Conservation (phyloP, 352 stramenopile genomes). For the Phytophthora agathidicida region DNA sequence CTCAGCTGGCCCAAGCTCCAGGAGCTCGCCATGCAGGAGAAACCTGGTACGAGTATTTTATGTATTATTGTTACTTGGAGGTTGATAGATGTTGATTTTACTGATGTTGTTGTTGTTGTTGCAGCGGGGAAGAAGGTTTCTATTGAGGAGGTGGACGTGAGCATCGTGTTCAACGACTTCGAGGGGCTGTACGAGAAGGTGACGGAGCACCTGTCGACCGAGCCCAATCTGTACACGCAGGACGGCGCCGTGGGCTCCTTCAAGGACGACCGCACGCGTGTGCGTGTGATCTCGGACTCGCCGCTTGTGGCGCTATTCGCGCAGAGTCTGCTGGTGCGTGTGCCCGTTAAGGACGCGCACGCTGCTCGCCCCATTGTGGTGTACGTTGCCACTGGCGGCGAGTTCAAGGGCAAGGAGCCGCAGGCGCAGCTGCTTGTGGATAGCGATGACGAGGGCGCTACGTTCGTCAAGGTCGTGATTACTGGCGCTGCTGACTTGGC, state of each 20-base stretch:
- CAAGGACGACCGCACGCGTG: slow-evolving; percentile 74
- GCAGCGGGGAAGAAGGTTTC: slow-evolving; percentile 61
- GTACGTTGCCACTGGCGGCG: slow-evolving; percentile 67
- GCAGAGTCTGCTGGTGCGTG: slow-evolving; percentile 74
- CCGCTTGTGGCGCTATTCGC: slow-evolving; percentile 72
- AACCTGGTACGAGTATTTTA: slow-evolving; percentile 41
- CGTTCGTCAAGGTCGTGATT: slow-evolving; percentile 79
- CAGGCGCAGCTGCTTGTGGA: slow-evolving; percentile 68
- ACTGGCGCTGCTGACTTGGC: slow-evolving; percentile 58
- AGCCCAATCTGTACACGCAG: slow-evolving; percentile 68
- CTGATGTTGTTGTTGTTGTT: slow-evolving; percentile 1
- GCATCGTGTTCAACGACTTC: slow-evolving; percentile 71
- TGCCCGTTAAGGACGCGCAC: slow-evolving; percentile 67
- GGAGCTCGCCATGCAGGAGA: slow-evolving; percentile 69
- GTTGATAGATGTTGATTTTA: background rate
- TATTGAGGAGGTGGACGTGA: slow-evolving; percentile 72
- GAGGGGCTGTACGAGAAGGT: slow-evolving; percentile 72
- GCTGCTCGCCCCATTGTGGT: slow-evolving; percentile 79
- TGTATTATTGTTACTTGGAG: slow-evolving; percentile 8
- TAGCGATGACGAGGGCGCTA: slow-evolving; percentile 61
- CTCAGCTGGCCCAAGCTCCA: slow-evolving; percentile 68
- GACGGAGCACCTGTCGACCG: slow-evolving; percentile 68
- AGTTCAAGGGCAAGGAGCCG: slow-evolving; percentile 66
- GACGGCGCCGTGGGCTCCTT: slow-evolving; percentile 81
- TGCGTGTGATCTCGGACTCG: slow-evolving; percentile 83